Base-by-base conservation (phyloP, 805 yeast genomes). In the Wickerhamomyces silvicola region DNA sequence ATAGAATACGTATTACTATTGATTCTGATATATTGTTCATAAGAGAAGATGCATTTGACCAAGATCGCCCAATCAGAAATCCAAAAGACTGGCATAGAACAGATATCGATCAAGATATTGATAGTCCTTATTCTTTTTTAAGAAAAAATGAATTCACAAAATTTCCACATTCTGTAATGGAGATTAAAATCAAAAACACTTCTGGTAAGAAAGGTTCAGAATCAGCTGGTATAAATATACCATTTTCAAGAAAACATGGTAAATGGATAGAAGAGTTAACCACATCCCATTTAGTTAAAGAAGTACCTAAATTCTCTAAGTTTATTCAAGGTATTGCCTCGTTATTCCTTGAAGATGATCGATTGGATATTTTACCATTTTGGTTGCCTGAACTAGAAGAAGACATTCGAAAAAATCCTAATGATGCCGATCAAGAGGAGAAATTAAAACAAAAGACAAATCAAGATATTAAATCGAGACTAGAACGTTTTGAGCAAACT, bases 261-360 rank as follows among this genome's bases (percentile, higher is more conserved):
- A 64, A 70, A 36, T 90, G 98, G 98, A 72, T 92, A 41, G 80
- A 78, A 45, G 98, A 90, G 42, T 70, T 90, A 48, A 79, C 85
- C 19, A 75, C 78, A 36, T 73, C 86, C 17, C 88, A 85, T 51
- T 66, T 90, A 46, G 95, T 87, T 29, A 87, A 85, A 54, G 97
- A 87, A 56, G 88, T 90, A 39, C 96, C 97, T 35, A 83, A 84
- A 50, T 90, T 90, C 52, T 84, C 95, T 31, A 85, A 87, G 59
- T 90, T 83, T 54, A 71, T 90, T 45, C 98, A 90, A 56, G 97
- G 97, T 60, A 75, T 87, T 36, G 87, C 96, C 5, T 70, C 86
- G 3, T 68, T 90, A 41, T 90, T 79, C 53, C 74, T 86, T 33
- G 97, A 90, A 52, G 92, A 85, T 54, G 97, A 90, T 48, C 80